Conservation (phyloP, 2,329 filamentous ascomycete species). For the Proliferodiscus dingleyae region DNA sequence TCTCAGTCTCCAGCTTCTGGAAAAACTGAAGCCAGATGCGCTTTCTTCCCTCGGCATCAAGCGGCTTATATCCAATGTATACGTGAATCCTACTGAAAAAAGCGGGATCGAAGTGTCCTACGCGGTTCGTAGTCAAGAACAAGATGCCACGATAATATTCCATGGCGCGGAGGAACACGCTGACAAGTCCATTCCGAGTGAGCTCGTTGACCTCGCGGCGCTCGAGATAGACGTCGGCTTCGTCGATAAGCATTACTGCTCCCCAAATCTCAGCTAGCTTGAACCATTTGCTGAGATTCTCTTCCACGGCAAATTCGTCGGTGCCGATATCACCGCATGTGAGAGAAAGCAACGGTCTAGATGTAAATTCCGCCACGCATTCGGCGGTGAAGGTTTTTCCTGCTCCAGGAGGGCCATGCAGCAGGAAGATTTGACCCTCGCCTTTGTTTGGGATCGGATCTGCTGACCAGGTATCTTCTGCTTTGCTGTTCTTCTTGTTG, state of each 20-base stretch:
- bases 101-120: conserved; percentile 36
- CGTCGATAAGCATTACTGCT: conserved; percentile 47
- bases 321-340: conserved; percentile 47
- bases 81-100: conserved; percentile 37
- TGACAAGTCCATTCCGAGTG: conserved; percentile 33
- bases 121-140: conserved; percentile 40
- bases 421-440: conserved; percentile 22
- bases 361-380: conserved; percentile 25
- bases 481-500: conserved; percentile 9
- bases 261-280: conserved; percentile 46
- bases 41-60: conserved; percentile 20
- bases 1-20: conserved; percentile 16
- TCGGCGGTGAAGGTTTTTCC: conserved; percentile 24
- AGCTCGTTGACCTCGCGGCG: conserved; percentile 29
- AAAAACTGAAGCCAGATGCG: conserved; percentile 30
- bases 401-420: conserved; percentile 21
- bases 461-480: conserved; percentile 12
- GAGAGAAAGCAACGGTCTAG: conserved; percentile 23
- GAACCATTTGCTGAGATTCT: conserved; percentile 43
- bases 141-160: conserved; percentile 40
- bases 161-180: conserved; percentile 36
- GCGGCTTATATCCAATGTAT: conserved; percentile 29
- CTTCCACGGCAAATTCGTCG: conserved; percentile 39
- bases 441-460: conserved; percentile 22
- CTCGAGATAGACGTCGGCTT: conserved; percentile 47